Base-by-base conservation (phyloP, 1,139 yeast genomes). In the Eremothecium cymbalariae region DNA sequence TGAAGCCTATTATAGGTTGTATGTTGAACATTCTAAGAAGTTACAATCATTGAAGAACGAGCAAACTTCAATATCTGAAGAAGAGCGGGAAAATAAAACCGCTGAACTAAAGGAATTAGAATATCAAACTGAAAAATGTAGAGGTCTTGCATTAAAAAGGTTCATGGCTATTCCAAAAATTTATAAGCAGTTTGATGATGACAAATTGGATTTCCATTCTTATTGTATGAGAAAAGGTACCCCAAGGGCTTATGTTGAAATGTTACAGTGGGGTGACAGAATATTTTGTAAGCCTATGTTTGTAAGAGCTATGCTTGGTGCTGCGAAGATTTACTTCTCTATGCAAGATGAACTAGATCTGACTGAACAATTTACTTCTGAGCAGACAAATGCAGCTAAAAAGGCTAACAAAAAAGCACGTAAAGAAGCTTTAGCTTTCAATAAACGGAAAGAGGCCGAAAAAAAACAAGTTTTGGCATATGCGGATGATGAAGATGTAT, bases 151-250 rank as follows among this genome's bases (percentile, higher is more conserved):
- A 0, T 62, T 86, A 45, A 93, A 93, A 59, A 72, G 98, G 50
- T 85, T 71, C 54, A 60, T 65, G 25, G 77, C 86, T 1, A 69
- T 86, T 21, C 64, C 76, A 34, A 74, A 76, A 41, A 71, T 81
- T 19, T 85, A 77, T 59, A 70, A 74, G 33, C 82, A 75, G 38
- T 85, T 78, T 60, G 72, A 66, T 54, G 74, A 74, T 42, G 98
- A 93, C 53, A 96, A 90, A 61, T 72, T 81, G 48, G 99, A 90
- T 56, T 90, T 90, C 77, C 98, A 90, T 58, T 78, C 82, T 29
- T 90, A 85, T 59, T 81, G 95, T 56, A 74, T 84, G 68, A 75
- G 96, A 62, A 77, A 81, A 49, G 97, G 97, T 11, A 84, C 97
- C 4, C 79, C 93, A 18, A 70, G 94, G 43, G 79, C 90, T 16